Conservation (phyloP, 306 rosid species). For the Argentina anserina region DNA sequence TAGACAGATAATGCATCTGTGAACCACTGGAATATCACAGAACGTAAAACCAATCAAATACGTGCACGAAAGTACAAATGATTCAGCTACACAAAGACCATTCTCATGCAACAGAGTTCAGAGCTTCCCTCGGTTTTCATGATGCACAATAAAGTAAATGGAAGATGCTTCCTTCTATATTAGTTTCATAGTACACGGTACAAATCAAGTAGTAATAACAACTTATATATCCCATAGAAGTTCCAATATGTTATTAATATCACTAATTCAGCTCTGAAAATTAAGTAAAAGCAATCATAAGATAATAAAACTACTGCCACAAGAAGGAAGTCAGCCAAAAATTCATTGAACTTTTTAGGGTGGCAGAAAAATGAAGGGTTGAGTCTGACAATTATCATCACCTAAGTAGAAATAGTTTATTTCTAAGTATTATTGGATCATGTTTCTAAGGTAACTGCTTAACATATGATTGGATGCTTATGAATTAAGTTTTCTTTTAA, state of each 20-base stretch:
- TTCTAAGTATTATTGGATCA: background rate
- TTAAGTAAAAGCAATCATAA: background rate
- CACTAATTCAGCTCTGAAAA: background rate
- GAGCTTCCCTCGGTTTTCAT: background rate
- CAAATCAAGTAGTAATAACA: background rate
- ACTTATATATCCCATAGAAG: background rate
- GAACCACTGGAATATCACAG: slow-evolving; percentile 53
- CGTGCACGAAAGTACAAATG: background rate
- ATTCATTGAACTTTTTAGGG: background rate
- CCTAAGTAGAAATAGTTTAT: background rate
- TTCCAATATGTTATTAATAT: background rate
- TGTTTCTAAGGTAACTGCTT: background rate
- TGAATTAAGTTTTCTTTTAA: background rate
- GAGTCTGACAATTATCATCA: background rate
- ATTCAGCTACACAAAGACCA: background rate
- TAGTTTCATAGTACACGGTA: background rate
- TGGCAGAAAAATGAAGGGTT: no score
- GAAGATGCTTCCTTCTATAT: background rate
- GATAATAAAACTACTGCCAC: background rate
- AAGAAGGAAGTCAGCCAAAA: background rate
- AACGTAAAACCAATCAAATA: slow-evolving; percentile 28
- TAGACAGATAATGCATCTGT: slow-evolving; percentile 82
- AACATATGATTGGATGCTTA: background rate
- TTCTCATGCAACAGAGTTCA: background rate
- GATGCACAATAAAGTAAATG: background rate